phyloP scores from a whole-genome alignment of 441 rosid genomes.

The Croton setiger region DNA sequence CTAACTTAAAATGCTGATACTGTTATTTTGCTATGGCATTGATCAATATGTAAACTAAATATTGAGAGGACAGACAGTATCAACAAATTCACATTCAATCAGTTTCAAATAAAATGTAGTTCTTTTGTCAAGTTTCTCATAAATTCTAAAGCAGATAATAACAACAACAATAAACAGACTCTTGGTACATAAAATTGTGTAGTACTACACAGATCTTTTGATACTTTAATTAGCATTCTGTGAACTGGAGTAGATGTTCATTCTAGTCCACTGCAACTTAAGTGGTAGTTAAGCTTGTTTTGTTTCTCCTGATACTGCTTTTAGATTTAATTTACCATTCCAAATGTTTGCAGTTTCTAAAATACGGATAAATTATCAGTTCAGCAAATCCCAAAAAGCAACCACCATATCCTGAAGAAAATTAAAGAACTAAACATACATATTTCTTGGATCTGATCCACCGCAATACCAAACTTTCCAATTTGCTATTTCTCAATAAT shows the following conservation, averaged over 20 bases:
- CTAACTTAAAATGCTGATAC: background rate
- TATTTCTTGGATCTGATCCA: constrained; percentile 70
- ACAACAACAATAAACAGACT: background rate
- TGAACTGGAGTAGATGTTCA: background rate
- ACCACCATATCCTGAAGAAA: constrained; percentile 6
- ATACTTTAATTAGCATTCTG: background rate
- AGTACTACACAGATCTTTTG: background rate
- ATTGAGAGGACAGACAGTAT: background rate
- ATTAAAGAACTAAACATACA: constrained; percentile 40
- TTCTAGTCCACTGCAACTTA: background rate
- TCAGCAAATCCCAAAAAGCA: constrained; percentile 1
- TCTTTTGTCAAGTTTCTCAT: background rate
- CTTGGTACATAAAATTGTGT: background rate
- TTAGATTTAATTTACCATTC: background rate
- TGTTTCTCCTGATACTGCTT: constrained; percentile 2
- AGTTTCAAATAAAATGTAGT: background rate
- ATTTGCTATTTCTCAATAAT: constrained; percentile 47
- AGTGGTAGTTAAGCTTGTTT: background rate
- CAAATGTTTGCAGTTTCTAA: background rate
- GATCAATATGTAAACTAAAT: background rate
- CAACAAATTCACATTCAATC: background rate
- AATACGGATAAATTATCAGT: background rate
- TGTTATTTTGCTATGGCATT: background rate
- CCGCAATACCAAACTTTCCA: constrained; percentile 56
- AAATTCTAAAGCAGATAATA: background rate